Evolutionary conservation across 345 rosid genomes (phyloP).

Genomic region (Passiflora organensis): DNA sequence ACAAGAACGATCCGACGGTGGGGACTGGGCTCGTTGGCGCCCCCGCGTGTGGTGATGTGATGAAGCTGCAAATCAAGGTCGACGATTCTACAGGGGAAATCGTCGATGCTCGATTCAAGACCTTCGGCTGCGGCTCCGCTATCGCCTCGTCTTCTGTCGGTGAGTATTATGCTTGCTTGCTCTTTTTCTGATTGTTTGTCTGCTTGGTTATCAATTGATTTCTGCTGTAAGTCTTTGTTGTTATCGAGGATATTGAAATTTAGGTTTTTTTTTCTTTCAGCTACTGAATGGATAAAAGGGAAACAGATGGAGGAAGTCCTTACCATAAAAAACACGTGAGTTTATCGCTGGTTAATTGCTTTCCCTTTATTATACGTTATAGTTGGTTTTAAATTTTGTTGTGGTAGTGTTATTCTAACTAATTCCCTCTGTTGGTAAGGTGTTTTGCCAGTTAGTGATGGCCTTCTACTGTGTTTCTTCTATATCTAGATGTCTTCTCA

Average conservation of each 20-base stretch:
- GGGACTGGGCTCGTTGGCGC: slow-evolving; percentile 98
- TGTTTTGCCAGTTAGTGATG: no score
- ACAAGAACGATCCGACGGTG: slow-evolving; percentile 73
- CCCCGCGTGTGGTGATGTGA: slow-evolving; percentile 97
- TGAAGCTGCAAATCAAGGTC: slow-evolving; percentile 96
- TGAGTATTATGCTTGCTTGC: slow-evolving; percentile 22
- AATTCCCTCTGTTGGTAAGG: no score
- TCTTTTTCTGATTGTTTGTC: background rate
- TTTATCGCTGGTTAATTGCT: no score
- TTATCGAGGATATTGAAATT: background rate
- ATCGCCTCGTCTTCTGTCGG: slow-evolving; percentile 97
- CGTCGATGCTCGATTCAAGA: slow-evolving; percentile 88
- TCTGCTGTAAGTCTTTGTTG: background rate
- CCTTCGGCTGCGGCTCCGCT: slow-evolving; percentile 98
- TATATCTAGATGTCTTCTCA: no score
- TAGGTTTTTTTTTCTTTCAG: slow-evolving; percentile 33
- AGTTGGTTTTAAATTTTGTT: no score
- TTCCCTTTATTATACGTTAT: no score
- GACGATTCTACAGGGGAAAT: slow-evolving; percentile 82
- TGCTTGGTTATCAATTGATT: background rate
- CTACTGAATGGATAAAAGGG: slow-evolving; percentile 99
- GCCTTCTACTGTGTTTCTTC: no score
- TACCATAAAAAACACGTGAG: slow-evolving; percentile 93
- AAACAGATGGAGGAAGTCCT: slow-evolving; percentile 85
- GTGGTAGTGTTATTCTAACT: no score